phyloP scores from a whole-genome alignment of 192 early-diverging fungal genomes.

The Coemansia sp. region DNA sequence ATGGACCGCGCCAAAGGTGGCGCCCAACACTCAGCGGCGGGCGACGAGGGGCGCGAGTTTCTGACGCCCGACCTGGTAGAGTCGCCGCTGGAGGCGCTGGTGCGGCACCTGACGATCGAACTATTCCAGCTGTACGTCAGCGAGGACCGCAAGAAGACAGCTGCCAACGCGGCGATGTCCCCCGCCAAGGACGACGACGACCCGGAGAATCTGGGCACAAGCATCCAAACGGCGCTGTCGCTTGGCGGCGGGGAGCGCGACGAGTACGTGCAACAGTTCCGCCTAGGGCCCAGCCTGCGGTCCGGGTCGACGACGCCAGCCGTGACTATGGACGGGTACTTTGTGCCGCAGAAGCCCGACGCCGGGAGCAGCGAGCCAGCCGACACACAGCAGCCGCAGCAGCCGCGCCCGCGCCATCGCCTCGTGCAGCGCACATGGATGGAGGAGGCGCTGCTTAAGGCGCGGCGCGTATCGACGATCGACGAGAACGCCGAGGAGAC shows the following conservation, averaged over 20 bases:
- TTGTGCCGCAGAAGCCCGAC: slow-evolving; percentile 28
- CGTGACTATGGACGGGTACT: slow-evolving; percentile 58
- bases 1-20: slow-evolving; percentile 29
- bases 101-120: slow-evolving; percentile 54
- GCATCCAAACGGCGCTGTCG: slow-evolving; percentile 21
- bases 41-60: slow-evolving; percentile 25
- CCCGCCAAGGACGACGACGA: slow-evolving; percentile 7
- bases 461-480: slow-evolving; percentile 52
- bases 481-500: slow-evolving; percentile 52
- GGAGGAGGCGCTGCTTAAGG: slow-evolving; percentile 57
- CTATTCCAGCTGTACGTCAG: slow-evolving; percentile 57
- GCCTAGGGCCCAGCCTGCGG: slow-evolving; percentile 49
- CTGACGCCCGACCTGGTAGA: slow-evolving; percentile 54
- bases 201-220: slow-evolving; percentile 9
- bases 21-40: not conserved
- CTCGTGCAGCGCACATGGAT: slow-evolving; percentile 57
- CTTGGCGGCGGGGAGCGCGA: slow-evolving; percentile 26
- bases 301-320: slow-evolving; percentile 52
- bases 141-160: slow-evolving; percentile 47
- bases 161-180: not conserved
- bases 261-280: slow-evolving; percentile 56
- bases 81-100: slow-evolving; percentile 56
- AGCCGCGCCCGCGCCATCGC: slow-evolving; percentile 41
- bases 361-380: not conserved
- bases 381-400: not conserved